Evolutionary conservation across 106 monocot species (phyloP).

Genomic region (Phalaenopsis aphrodite): DNA sequence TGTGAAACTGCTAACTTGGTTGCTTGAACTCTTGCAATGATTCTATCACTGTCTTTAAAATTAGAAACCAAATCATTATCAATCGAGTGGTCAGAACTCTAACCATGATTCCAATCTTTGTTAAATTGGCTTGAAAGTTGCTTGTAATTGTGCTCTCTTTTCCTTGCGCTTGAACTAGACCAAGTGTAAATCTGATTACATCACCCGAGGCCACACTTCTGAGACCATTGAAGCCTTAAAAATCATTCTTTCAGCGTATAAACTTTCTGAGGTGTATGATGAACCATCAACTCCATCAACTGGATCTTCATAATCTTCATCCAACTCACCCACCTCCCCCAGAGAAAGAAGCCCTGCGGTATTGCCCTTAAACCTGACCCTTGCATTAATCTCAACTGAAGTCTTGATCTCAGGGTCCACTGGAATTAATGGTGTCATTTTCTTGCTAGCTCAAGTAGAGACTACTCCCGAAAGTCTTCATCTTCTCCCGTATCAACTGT

Average conservation of each 20-base stretch:
- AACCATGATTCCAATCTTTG: conserved; percentile 56
- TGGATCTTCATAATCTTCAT: conserved; percentile 50
- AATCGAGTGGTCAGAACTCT: conserved; percentile 61
- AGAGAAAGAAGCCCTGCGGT: conserved; percentile 24
- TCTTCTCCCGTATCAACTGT: too few relatives aligned
- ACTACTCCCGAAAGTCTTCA: too few relatives aligned
- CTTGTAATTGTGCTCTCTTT: conserved; percentile 16
- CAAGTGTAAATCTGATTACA: conserved; percentile 12
- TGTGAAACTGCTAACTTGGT: conserved; percentile 67
- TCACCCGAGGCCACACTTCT: conserved; percentile 29
- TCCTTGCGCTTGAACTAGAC: conserved; percentile 29
- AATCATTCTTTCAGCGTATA: conserved; percentile 66
- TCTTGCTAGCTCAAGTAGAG: too few relatives aligned
- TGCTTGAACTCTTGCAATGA: conserved; percentile 44
- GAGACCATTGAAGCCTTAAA: conserved; percentile 25
- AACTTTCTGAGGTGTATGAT: conserved; percentile 70
- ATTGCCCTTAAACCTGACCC: conserved; percentile 44
- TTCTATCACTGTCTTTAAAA: conserved; percentile 62
- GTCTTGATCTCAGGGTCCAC: too few relatives aligned
- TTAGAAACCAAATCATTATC: conserved; percentile 53
- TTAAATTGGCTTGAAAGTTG: conserved; percentile 40
- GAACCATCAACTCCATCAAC: conserved; percentile 54
- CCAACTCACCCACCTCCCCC: conserved; percentile 42
- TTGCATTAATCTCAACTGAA: conserved; percentile 39
- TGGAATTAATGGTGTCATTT: too few relatives aligned